These are phyloP conservation scores for Cryptococcus depauperatus DNA, from an alignment of 1,284 basidiomycete genomes.

Conservation along the genomic window DNA sequence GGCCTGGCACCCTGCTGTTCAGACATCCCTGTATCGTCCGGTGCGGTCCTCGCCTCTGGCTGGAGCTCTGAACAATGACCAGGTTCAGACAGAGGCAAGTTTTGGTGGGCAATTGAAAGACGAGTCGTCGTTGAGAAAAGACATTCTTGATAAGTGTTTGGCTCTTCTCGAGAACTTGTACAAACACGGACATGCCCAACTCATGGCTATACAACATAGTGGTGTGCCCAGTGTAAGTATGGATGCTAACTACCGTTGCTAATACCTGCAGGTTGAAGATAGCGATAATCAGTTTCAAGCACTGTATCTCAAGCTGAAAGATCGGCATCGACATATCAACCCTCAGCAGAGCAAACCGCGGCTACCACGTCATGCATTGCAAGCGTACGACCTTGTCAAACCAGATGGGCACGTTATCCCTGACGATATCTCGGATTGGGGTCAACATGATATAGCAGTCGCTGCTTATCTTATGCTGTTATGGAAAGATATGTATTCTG, in stretches of 20 bases:
- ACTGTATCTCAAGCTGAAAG: conserved; percentile 75
- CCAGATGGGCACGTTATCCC: conserved; percentile 26
- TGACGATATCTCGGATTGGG: conserved; percentile 34
- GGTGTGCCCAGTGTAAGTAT: no score
- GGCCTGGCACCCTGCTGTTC: no score
- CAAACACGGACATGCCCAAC: conserved; percentile 73
- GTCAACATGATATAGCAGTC: conserved; percentile 69
- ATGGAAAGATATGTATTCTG: conserved; percentile 66
- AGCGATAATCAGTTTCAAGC: conserved; percentile 92
- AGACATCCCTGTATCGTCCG: no score
- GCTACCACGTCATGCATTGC: not conserved
- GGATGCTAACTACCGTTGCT: no score
- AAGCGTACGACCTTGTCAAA: not conserved
- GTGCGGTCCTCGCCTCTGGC: no score
- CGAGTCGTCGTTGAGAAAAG: conserved; percentile 28
- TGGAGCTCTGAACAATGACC: no score
- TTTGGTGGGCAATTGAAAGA: no score
- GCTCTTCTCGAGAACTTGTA: conserved; percentile 73
- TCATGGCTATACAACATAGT: no score
- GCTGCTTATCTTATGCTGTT: conserved; percentile 86
- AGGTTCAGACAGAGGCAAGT: no score
- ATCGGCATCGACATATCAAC: conserved; percentile 65
- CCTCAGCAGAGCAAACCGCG: conserved; percentile 47
- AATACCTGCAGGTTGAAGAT: no score
- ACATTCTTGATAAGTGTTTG: conserved; percentile 71